These are phyloP conservation scores for Tetrapisispora taiwanensis DNA, from an alignment of 805 yeast species.

Conservation along the genomic window DNA sequence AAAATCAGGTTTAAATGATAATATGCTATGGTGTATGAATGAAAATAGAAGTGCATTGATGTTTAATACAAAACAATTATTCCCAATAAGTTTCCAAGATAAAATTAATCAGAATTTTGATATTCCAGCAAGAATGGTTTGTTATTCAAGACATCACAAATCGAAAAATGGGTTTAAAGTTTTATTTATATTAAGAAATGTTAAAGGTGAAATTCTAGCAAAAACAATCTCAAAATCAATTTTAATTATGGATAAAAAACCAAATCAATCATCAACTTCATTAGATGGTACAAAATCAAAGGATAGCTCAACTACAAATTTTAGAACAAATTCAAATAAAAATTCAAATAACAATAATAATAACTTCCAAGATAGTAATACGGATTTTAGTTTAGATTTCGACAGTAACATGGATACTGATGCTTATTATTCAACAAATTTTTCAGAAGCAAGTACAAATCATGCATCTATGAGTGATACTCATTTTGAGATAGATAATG, in stretches of 20 bases:
- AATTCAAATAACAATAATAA: neutral
- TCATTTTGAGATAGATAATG: neutral
- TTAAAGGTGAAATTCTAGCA: constrained; percentile 54
- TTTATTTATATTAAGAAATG: constrained; percentile 56
- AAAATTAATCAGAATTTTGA: constrained; percentile 26
- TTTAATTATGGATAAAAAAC: constrained; percentile 92
- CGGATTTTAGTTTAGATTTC: constrained; percentile 1
- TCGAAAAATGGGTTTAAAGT: constrained; percentile 78
- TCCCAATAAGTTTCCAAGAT: constrained; percentile 33
- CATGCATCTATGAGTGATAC: constrained; percentile 2
- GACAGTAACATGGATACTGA: constrained; percentile 3
- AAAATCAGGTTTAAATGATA: constrained; percentile 69
- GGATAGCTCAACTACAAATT: neutral
- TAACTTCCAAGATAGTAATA: neutral
- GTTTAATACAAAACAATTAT: constrained; percentile 83
- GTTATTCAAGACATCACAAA: constrained; percentile 93
- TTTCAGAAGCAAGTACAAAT: constrained; percentile 2
- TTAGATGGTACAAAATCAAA: neutral
- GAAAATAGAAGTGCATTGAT: constrained; percentile 74
- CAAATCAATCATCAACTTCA: constrained; percentile 48
- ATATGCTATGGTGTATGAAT: constrained; percentile 65
- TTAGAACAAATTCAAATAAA: neutral
- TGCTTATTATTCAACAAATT: constrained; percentile 3
- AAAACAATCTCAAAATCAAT: constrained; percentile 62
- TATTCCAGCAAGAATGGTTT: constrained; percentile 68